Conservation (phyloP, 1,139 yeast genomes). For the Eremothecium coryli region DNA sequence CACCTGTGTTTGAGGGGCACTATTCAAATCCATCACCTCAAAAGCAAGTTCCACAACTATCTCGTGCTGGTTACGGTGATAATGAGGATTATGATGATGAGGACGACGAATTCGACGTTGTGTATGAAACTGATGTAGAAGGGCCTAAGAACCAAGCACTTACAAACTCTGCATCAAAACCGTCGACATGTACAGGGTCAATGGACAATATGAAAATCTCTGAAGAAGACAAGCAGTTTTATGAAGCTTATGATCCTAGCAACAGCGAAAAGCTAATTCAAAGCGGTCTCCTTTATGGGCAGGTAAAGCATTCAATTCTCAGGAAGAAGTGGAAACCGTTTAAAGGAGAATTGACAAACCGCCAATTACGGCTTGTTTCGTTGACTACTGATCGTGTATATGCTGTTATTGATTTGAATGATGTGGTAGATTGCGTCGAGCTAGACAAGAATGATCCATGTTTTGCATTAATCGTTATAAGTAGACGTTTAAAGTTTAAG, state of each 20-base stretch:
- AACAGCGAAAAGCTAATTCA: conserved; percentile 13
- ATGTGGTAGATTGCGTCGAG: conserved; percentile 20
- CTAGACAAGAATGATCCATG: conserved; percentile 13
- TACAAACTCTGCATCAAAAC: not conserved
- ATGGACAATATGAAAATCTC: conserved; percentile 7
- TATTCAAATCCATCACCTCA: not conserved
- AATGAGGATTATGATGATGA: conserved; percentile 10
- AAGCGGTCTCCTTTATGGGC: conserved; percentile 13
- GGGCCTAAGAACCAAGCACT: not conserved
- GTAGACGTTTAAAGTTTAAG: conserved; percentile 16
- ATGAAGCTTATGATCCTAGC: conserved; percentile 16
- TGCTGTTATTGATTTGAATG: conserved; percentile 12
- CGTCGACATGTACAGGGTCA: conserved; percentile 3
- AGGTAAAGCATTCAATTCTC: conserved; percentile 16
- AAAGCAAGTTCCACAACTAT: conserved; percentile 4
- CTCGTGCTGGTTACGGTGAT: conserved; percentile 7
- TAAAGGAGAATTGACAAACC: conserved; percentile 15
- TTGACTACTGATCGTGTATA: conserved; percentile 13
- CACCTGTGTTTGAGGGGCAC: not conserved
- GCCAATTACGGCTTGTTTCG: conserved; percentile 13
- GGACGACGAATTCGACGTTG: conserved; percentile 10
- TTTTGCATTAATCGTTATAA: conserved; percentile 17
- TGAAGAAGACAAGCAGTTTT: conserved; percentile 17
- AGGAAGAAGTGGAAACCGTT: conserved; percentile 20
- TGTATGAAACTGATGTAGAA: conserved; percentile 7